Evolutionary conservation across 1,139 yeast genomes (phyloP), one percentile per base, ranked within the genome.

Genomic region (Magnusiomyces clavatus): DNA sequence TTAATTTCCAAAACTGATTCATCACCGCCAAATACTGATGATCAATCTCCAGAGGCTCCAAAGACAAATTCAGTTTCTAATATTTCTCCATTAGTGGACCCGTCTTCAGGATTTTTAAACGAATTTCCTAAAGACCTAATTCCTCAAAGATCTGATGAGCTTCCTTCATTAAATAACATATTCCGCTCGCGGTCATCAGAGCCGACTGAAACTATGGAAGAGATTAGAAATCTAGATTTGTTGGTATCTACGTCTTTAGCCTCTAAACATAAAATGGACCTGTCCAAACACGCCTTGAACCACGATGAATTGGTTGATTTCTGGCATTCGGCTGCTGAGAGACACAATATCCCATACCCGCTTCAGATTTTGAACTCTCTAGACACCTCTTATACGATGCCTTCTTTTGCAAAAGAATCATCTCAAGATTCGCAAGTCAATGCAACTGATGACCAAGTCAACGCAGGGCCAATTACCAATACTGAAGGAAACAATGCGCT

Each of bases 141-240:
- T n/a, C 35, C 46, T 10, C 46, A 24, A 6, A 24, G 31, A 24
- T 8, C 31, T 5, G 31, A 24, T 24, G 31, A 24, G 31, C 31
- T 24, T 24, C 31, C 31, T 24, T 24, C 31, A 24, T 53, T 88
- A 69, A 60, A 81, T 81, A 17, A 76, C 80, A 46, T 79, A 85
- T 80, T 78, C 55, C 48, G 56, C 59, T 38, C 57, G 29, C 34
- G 20, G 34, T 42, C 39, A n/a, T n/a, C n/a, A 14, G 16, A 37
- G 6, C 39, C 39, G 5, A 37, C 39, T n/a, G 39, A 13, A 37
- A 37, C 39, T 5, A 37, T 37, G 39, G 39, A 37, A n/a, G 16
- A 37, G 16, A 37, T 37, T 14, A 37, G 39, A 10, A 37, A n/a
- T 6, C n/a, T 37, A 4, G 39, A 37, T 34, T 20, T 19, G n/a